Conservation (phyloP, 176 grass and related monocot species). For the Elymus sibiricus region DNA sequence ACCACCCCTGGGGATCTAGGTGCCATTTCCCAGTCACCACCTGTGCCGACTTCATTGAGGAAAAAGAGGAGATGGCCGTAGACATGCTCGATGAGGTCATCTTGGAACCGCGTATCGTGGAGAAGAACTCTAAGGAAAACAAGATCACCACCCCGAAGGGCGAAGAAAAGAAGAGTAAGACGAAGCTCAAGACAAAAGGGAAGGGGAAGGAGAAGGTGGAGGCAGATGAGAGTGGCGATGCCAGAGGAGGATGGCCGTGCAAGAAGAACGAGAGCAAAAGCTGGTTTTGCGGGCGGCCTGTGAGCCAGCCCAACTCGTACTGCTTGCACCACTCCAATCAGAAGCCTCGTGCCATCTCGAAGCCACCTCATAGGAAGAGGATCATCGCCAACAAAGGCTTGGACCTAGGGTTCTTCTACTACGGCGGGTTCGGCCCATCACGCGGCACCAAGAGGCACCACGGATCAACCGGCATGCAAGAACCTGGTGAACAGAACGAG, state of each 20-base stretch:
- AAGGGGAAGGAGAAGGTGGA: not conserved
- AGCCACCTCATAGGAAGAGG: slow-evolving; percentile 28
- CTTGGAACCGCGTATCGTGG: too few species aligned
- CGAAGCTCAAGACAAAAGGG: not conserved
- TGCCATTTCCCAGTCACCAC: too few species aligned
- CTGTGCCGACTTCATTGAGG: too few species aligned
- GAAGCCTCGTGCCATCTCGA: not conserved
- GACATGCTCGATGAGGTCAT: too few species aligned
- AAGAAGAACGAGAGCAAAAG: slow-evolving; percentile 44
- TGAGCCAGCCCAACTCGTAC: slow-evolving; percentile 19
- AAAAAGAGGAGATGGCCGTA: too few species aligned
- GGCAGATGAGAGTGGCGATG: not conserved
- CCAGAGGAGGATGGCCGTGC: not conserved
- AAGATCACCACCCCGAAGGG: too few species aligned
- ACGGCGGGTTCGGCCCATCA: slow-evolving; percentile 37
- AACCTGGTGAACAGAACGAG: not conserved
- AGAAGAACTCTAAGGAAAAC: too few species aligned
- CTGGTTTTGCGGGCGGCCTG: slow-evolving; percentile 23
- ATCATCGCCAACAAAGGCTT: not conserved
- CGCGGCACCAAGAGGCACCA: slow-evolving; percentile 32
- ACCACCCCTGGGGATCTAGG: too few species aligned
- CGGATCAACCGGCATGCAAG: not conserved
- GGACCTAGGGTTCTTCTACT: slow-evolving; percentile 46
- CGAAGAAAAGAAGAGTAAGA: not conserved
- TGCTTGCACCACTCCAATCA: slow-evolving; percentile 28